phyloP scores from a whole-genome alignment of 441 rosid genomes.

The Biscutella laevigata region DNA sequence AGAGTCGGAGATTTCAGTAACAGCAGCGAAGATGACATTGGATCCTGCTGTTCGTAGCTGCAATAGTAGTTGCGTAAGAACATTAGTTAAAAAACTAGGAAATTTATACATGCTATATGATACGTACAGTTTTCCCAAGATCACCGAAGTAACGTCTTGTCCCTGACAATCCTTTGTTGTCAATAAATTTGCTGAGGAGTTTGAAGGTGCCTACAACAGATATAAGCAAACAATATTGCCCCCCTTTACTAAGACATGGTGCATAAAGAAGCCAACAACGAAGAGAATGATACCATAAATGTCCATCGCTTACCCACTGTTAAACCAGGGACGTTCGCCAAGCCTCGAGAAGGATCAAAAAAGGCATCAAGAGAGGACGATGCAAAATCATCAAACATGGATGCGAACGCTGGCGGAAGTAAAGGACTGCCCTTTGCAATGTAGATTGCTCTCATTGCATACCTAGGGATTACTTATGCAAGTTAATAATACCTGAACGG shows the following conservation, averaged over 20 bases:
- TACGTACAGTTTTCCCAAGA: conserved; percentile 78
- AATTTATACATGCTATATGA: conserved; percentile 8
- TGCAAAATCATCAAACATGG: conserved; percentile 85
- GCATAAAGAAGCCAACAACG: conserved; percentile 7
- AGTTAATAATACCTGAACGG: background rate
- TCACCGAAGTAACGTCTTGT: conserved; percentile 95
- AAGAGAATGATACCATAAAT: background rate
- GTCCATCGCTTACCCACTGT: conserved; percentile 60
- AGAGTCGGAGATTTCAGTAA: conserved; percentile 90
- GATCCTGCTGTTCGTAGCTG: conserved; percentile 90
- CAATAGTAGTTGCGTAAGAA: conserved; percentile 28
- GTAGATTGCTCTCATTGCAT: conserved; percentile 82
- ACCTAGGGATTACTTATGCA: conserved; percentile 43
- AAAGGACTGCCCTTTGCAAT: conserved; percentile 90
- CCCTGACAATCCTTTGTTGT: conserved; percentile 72
- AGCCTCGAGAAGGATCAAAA: conserved; percentile 84
- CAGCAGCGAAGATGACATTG: conserved; percentile 72
- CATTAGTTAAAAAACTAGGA: conserved; percentile 9
- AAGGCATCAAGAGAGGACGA: conserved; percentile 91
- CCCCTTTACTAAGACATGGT: background rate
- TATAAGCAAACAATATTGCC: conserved; percentile 12
- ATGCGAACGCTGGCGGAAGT: conserved; percentile 82
- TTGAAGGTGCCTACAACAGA: conserved; percentile 66
- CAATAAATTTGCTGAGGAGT: conserved; percentile 68
- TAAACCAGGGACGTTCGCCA: conserved; percentile 72